Percentiles rank a stretch among this genome's conserved stretches.
These are phyloP conservation scores for Chlorella ohadii DNA, from an alignment of 139 green algal species.

Conservation along the genomic window DNA sequence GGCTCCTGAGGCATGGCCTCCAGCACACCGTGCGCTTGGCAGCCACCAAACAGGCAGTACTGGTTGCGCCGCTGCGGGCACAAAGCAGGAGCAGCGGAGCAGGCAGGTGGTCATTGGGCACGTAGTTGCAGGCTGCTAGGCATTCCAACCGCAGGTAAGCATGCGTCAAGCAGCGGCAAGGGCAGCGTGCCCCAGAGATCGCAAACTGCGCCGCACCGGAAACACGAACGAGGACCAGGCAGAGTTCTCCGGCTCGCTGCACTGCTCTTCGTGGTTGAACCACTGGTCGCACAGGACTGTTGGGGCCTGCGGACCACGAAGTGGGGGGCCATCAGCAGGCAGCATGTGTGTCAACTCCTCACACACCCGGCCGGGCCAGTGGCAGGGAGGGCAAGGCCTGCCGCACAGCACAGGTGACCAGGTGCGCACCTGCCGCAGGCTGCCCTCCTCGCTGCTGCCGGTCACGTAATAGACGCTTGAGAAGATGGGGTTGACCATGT, in stretches of 20 bases:
- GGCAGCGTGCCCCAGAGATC: no score
- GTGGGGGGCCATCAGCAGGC: no score
- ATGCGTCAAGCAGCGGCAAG: no score
- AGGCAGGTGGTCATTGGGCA: no score
- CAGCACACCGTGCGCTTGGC: conserved; percentile 73
- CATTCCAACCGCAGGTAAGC: no score
- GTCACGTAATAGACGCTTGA: conserved; percentile 76
- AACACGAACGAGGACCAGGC: conserved; percentile 53
- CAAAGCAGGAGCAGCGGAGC: no score
- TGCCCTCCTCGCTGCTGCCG: conserved; percentile 9
- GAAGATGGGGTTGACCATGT: conserved; percentile 62
- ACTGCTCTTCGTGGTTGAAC: conserved; percentile 41
- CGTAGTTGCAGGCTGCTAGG: no score
- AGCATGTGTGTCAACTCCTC: no score
- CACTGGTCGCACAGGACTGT: conserved; percentile 76
- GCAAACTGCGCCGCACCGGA: conserved; percentile 30
- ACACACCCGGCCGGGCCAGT: no score
- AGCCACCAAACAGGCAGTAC: conserved; percentile 64
- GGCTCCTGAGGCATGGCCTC: conserved; percentile 33
- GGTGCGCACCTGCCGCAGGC: background rate
- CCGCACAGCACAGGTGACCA: no score
- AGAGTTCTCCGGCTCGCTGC: conserved; percentile 46
- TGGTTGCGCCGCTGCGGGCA: conserved; percentile 13
- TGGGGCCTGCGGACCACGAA: conserved; percentile 47
- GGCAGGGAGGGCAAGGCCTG: no score